Evolutionary conservation across 129 eudicot genomes (phyloP).

Genomic region (Helianthus annuus): DNA sequence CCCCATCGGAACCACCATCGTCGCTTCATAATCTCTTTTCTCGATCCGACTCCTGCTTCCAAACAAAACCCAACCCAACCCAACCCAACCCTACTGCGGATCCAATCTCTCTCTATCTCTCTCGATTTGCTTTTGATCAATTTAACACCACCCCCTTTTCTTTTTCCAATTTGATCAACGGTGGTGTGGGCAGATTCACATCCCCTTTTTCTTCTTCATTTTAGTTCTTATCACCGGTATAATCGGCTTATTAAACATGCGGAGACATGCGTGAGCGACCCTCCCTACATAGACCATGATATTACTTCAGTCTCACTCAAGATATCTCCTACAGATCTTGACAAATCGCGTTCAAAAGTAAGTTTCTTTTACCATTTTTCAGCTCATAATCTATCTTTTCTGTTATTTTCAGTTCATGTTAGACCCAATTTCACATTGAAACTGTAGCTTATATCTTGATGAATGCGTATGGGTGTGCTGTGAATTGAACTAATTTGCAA

Average conservation of each 20-base stretch:
- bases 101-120: too few relatives aligned
- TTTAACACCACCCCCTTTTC: too few relatives aligned
- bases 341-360: constrained; percentile 65
- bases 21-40: too few relatives aligned
- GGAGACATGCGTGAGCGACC: constrained; percentile 22
- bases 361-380: not conserved
- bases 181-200: too few relatives aligned
- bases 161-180: too few relatives aligned
- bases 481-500: not conserved
- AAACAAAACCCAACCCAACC: too few relatives aligned
- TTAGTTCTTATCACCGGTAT: too few relatives aligned
- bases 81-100: too few relatives aligned
- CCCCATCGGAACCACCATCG: too few relatives aligned
- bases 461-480: not conserved
- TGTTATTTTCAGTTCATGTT: constrained; percentile 2
- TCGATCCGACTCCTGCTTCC: too few relatives aligned
- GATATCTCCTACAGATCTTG: constrained; percentile 71
- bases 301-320: constrained; percentile 70
- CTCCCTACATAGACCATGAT: constrained; percentile 44
- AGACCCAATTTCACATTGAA: not conserved
- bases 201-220: too few relatives aligned
- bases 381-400: not conserved
- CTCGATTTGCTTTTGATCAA: too few relatives aligned
- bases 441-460: constrained; percentile 17
- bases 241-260: constrained; percentile 4